Percentiles rank a stretch among this genome's conserved stretches.
Evolutionary conservation across 768 basidiomycete species (phyloP).

Genomic region (Daedaleopsis sinensis): DNA sequence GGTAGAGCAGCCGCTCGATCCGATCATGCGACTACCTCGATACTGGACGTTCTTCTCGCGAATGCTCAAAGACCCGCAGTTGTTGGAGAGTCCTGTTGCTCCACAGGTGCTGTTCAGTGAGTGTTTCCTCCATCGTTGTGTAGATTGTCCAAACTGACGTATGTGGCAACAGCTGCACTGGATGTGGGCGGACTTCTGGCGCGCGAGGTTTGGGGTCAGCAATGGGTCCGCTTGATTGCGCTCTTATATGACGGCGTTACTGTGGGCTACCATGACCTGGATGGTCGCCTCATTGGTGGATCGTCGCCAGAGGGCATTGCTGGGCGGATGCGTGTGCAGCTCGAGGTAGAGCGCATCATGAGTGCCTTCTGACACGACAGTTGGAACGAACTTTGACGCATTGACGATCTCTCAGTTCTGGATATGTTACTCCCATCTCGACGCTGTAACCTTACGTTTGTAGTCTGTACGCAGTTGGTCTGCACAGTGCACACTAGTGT

Average conservation of each 20-base stretch:
- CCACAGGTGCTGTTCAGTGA: slow-evolving; percentile 71
- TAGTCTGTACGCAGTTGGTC: not conserved
- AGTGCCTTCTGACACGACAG: slow-evolving; percentile 15
- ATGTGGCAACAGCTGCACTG: slow-evolving; percentile 53
- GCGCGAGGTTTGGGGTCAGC: slow-evolving; percentile 68
- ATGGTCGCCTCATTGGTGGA: slow-evolving; percentile 57
- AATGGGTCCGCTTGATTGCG: slow-evolving; percentile 75
- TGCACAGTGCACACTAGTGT: not conserved
- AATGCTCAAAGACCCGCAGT: slow-evolving; percentile 50
- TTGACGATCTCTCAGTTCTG: not conserved
- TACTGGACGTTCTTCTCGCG: slow-evolving; percentile 77
- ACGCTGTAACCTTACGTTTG: not conserved
- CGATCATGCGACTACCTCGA: slow-evolving; percentile 61
- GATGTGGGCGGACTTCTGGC: slow-evolving; percentile 71
- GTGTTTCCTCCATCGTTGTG: slow-evolving; percentile 22
- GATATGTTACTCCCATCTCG: not conserved
- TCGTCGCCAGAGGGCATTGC: slow-evolving; percentile 61
- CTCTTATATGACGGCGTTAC: slow-evolving; percentile 68
- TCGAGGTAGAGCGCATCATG: slow-evolving; percentile 70
- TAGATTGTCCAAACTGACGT: slow-evolving; percentile 3
- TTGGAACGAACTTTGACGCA: not conserved
- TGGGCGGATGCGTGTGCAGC: slow-evolving; percentile 62
- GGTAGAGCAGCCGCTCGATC: slow-evolving; percentile 45
- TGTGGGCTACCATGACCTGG: slow-evolving; percentile 46
- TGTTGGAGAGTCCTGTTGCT: slow-evolving; percentile 62